phyloP scores from a whole-genome alignment of 768 basidiomycete species.

The Naganishia randhawae region DNA sequence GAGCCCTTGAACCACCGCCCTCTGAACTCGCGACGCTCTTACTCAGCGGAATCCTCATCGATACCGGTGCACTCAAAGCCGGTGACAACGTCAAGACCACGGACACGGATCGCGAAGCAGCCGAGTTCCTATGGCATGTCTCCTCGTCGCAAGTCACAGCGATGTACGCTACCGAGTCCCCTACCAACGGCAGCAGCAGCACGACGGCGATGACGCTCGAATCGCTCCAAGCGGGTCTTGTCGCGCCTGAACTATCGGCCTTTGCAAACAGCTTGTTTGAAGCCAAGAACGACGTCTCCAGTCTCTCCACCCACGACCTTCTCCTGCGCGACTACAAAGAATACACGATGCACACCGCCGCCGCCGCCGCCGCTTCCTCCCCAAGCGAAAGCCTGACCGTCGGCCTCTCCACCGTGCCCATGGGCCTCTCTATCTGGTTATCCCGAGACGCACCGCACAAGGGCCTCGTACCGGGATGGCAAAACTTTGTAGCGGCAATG shows the following conservation, averaged over 20 bases:
- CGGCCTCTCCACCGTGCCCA: constrained; percentile 78
- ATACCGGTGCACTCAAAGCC: constrained; percentile 72
- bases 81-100: constrained; percentile 68
- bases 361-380: no score
- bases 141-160: not conserved
- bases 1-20: constrained; percentile 42
- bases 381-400: constrained; percentile 56
- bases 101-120: constrained; percentile 62
- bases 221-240: constrained; percentile 4
- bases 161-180: constrained; percentile 13
- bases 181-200: no score
- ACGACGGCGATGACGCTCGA: constrained; percentile 38
- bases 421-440: constrained; percentile 62
- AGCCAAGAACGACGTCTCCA: constrained; percentile 67
- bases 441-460: constrained; percentile 46
- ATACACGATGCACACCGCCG: constrained; percentile 61
- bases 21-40: constrained; percentile 71
- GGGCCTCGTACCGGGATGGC: constrained; percentile 36
- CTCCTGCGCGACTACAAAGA: constrained; percentile 95
- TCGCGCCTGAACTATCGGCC: constrained; percentile 23
- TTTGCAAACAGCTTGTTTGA: constrained; percentile 56
- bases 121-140: constrained; percentile 59
- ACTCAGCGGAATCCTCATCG: constrained; percentile 74
- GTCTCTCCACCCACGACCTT: constrained; percentile 69
- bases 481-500: constrained; percentile 51